Percentiles rank a stretch among this genome's conserved stretches.
These are phyloP conservation scores for Colletotrichum orbiculare DNA, from an alignment of 2,329 filamentous ascomycete species.

Conservation along the genomic window DNA sequence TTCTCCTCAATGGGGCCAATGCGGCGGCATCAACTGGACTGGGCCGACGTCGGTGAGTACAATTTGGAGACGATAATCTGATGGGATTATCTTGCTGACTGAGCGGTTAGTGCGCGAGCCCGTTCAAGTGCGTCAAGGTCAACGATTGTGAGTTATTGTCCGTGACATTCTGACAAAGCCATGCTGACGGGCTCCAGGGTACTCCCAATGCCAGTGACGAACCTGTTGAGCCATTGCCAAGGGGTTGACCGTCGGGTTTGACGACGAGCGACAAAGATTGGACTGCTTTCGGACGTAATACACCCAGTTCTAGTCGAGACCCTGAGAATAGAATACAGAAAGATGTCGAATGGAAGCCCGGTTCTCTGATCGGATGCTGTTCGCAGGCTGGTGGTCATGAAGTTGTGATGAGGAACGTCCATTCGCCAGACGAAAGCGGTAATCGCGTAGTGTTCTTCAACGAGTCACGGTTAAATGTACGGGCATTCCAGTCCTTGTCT, in stretches of 20 bases:
- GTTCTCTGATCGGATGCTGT: neutral
- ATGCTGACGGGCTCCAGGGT: conserved; percentile 23
- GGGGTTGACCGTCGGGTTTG: neutral
- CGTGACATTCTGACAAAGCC: too few relatives aligned
- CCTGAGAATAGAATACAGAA: neutral
- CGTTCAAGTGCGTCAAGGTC: conserved; percentile 21
- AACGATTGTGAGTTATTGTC: conserved; percentile 25
- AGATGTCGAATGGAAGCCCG: neutral
- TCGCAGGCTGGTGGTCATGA: neutral
- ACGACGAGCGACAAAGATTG: conserved; percentile 11
- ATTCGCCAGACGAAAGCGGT: neutral
- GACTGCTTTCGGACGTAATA: neutral
- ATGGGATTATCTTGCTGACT: neutral
- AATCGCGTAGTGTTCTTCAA: neutral
- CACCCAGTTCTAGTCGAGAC: neutral
- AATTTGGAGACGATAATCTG: too few relatives aligned
- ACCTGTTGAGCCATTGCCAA: neutral
- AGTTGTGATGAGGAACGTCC: conserved; percentile 1
- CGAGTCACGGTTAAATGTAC: neutral
- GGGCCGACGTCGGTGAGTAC: conserved; percentile 22
- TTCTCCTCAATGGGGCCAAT: conserved; percentile 32
- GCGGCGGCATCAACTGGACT: conserved; percentile 29
- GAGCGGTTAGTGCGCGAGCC: conserved; percentile 24
- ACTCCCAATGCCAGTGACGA: conserved; percentile 27
- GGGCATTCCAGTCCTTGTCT: conserved; percentile 12